Evolutionary conservation across 2,329 filamentous ascomycete genomes (phyloP).

Genomic region (Pseudogymnoascus sp.): DNA sequence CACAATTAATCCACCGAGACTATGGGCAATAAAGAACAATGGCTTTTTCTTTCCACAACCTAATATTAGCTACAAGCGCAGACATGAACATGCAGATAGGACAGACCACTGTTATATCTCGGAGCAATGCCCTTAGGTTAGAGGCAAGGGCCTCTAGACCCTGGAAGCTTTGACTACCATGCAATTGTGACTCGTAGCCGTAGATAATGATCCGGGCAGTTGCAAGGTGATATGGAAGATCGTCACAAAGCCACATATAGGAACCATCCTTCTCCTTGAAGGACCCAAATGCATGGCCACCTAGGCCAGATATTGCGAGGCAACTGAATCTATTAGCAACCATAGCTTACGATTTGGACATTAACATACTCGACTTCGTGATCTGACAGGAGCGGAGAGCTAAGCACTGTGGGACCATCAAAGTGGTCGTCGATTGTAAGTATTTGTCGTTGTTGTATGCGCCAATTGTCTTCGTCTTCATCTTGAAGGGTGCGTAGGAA

Average conservation of each 20-base stretch:
- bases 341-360: not conserved
- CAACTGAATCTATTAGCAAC: not conserved
- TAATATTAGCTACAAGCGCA: not conserved
- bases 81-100: not conserved
- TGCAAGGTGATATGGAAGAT: slow-evolving; percentile 22
- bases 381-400: not conserved
- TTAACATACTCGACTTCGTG: not conserved
- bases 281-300: slow-evolving; percentile 27
- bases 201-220: slow-evolving; percentile 24
- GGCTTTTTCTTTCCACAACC: not conserved
- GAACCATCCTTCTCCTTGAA: slow-evolving; percentile 24
- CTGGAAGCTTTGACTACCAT: slow-evolving; percentile 18
- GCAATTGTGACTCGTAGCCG: slow-evolving; percentile 23
- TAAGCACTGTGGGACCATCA: not conserved
- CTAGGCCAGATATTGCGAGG: slow-evolving; percentile 17
- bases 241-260: slow-evolving; percentile 29
- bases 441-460: not conserved
- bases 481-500: too few species aligned
- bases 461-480: not conserved
- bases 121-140: slow-evolving; percentile 3
- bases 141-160: slow-evolving; percentile 17
- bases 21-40: slow-evolving; percentile 14
- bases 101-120: not conserved
- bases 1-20: slow-evolving; percentile 16
- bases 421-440: not conserved